Evolutionary conservation across 164 flowering plant genomes (phyloP).

Genomic region (Umbellularia californica): DNA sequence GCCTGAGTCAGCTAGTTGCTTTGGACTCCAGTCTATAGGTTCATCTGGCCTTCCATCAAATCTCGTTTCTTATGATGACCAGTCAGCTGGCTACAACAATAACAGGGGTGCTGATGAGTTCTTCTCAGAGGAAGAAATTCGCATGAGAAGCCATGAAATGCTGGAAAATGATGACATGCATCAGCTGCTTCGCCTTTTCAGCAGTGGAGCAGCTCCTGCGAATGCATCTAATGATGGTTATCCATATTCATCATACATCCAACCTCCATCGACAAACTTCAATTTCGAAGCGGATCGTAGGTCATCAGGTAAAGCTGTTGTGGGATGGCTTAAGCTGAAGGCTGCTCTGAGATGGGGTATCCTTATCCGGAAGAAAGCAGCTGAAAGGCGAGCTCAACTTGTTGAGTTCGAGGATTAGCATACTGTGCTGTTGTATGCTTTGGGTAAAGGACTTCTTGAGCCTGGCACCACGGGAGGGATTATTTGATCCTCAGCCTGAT

Average conservation of each 20-base stretch:
- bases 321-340: slow-evolving; percentile 97
- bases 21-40: slow-evolving; percentile 43
- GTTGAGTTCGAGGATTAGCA: slow-evolving; percentile 76
- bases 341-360: slow-evolving; percentile 98
- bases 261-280: slow-evolving; percentile 38
- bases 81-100: slow-evolving; percentile 40
- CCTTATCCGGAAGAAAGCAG: slow-evolving; percentile 84
- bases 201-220: slow-evolving; percentile 49
- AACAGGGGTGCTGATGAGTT: slow-evolving; percentile 54
- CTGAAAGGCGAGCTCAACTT: slow-evolving; percentile 88
- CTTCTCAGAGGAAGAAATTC: slow-evolving; percentile 82
- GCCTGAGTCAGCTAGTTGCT: slow-evolving; percentile 36
- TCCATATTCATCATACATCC: slow-evolving; percentile 40
- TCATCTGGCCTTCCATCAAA: slow-evolving; percentile 32
- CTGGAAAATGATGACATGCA: slow-evolving; percentile 97
- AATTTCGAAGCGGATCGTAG: slow-evolving; percentile 49
- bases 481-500: slow-evolving; percentile 15
- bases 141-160: slow-evolving; percentile 87
- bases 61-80: slow-evolving; percentile 54
- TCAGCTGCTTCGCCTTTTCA: slow-evolving; percentile 71
- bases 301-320: slow-evolving; percentile 88
- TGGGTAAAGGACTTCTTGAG: slow-evolving; percentile 24
- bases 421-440: slow-evolving; percentile 25
- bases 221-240: slow-evolving; percentile 41
- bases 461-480: slow-evolving; percentile 60